Percentiles rank a stretch among this genome's conserved stretches.
Evolutionary conservation across 2,329 filamentous ascomycete species (phyloP).

Genomic region (Orbilia blumenaviensis): DNA sequence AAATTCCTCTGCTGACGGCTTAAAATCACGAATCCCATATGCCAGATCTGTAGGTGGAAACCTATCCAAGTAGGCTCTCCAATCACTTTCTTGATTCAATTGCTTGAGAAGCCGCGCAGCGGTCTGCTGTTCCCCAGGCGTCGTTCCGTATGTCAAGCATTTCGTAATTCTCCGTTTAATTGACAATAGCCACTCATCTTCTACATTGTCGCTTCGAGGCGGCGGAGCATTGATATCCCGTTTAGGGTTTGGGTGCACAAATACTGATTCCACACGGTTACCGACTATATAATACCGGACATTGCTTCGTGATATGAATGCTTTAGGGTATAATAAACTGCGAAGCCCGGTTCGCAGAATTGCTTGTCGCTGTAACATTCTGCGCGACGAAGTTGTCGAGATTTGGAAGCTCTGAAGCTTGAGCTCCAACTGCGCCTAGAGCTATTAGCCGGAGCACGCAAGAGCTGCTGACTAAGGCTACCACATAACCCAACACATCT

Average conservation of each 20-base stretch:
- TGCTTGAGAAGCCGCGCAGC: slow-evolving; percentile 9
- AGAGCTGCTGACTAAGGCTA: slow-evolving; percentile 1
- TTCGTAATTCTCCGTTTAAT: neutral
- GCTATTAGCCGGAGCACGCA: neutral
- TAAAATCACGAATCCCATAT: neutral
- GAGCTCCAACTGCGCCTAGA: neutral
- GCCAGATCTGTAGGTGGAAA: neutral
- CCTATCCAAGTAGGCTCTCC: neutral
- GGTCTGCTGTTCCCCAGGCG: slow-evolving; percentile 2
- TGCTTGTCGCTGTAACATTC: slow-evolving; percentile 1
- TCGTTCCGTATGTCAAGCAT: slow-evolving; percentile 9
- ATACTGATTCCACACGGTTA: neutral
- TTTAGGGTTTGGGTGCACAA: slow-evolving; percentile 7
- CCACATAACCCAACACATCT: slow-evolving; percentile 2
- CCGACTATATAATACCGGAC: neutral
- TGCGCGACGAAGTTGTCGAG: slow-evolving; percentile 1
- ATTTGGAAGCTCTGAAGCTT: neutral
- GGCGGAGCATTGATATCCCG: neutral
- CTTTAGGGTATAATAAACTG: neutral
- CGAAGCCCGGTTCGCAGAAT: neutral
- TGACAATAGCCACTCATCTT: neutral
- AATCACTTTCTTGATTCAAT: slow-evolving; percentile 1
- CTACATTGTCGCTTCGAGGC: neutral
- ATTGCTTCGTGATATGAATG: neutral
- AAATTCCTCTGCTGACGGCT: neutral